These are phyloP conservation scores for Tubosaeta sp. DNA, from an alignment of 768 basidiomycete species.

Conservation along the genomic window DNA sequence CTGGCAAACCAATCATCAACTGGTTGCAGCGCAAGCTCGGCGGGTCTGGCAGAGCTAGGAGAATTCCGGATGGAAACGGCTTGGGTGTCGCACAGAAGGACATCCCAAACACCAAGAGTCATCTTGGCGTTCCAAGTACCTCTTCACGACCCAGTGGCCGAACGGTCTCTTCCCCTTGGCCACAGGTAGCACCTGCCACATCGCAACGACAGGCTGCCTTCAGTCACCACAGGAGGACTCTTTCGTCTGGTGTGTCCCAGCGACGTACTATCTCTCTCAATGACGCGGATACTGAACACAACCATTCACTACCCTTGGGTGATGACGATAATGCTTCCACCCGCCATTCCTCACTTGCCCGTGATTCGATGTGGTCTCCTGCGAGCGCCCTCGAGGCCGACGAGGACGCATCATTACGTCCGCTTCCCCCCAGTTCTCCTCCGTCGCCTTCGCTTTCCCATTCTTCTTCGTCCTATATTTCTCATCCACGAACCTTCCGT, in stretches of 20 bases:
- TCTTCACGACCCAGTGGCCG: conserved; percentile 24
- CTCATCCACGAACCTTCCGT: conserved; percentile 75
- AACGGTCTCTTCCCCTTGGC: conserved; percentile 28
- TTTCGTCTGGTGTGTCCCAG: conserved; percentile 28
- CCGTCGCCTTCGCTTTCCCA: conserved; percentile 84
- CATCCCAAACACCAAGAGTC: conserved; percentile 13
- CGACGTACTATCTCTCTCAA: conserved; percentile 65
- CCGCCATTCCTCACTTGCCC: conserved; percentile 56
- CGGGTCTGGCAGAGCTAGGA: conserved; percentile 58
- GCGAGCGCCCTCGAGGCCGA: conserved; percentile 78
- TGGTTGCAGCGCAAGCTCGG: conserved; percentile 88
- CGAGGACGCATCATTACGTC: conserved; percentile 90
- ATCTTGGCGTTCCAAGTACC: conserved; percentile 7
- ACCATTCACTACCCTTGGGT: conserved; percentile 34
- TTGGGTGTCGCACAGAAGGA: conserved; percentile 12
- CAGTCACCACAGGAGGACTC: conserved; percentile 16
- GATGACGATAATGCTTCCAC: conserved; percentile 43
- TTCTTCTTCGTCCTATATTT: conserved; percentile 80
- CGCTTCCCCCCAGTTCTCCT: conserved; percentile 82
- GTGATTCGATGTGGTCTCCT: conserved; percentile 79
- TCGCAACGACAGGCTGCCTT: conserved; percentile 25
- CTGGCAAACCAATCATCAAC: conserved; percentile 82
- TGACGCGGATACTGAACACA: conserved; percentile 47
- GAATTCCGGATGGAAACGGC: conserved; percentile 35
- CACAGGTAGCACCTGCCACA: conserved; percentile 14